Percentiles rank a stretch among this genome's conserved stretches.
Conservation (phyloP, 106 monocot genomes). For the Dioscorea dumetorum region DNA sequence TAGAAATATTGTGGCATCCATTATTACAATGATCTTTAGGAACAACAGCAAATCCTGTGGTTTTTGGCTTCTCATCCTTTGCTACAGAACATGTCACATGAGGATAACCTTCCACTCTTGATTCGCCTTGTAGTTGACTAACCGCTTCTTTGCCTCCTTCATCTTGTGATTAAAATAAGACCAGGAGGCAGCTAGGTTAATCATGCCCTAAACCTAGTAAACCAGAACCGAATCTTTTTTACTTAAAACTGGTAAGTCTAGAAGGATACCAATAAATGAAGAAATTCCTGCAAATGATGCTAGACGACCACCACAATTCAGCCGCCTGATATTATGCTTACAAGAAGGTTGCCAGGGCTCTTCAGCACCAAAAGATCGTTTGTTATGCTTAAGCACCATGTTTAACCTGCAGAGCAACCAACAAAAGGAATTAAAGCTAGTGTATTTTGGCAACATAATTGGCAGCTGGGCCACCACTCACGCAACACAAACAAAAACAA, state of each 20-base stretch:
- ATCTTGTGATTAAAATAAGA: slow-evolving; percentile 12
- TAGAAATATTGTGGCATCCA: not conserved
- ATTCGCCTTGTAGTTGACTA: slow-evolving; percentile 4
- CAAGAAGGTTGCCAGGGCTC: slow-evolving; percentile 8
- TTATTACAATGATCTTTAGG: not conserved
- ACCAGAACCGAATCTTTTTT: not conserved
- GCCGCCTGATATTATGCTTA: slow-evolving; percentile 4
- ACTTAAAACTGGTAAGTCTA: slow-evolving; percentile 7
- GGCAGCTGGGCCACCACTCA: not conserved
- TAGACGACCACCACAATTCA: slow-evolving; percentile 6
- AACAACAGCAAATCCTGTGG: not conserved
- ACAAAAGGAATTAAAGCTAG: not conserved
- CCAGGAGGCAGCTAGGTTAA: not conserved
- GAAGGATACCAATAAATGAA: not conserved
- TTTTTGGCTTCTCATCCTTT: not conserved
- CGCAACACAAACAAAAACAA: not conserved
- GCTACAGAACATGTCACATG: not conserved
- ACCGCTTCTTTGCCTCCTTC: not conserved
- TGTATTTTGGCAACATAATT: not conserved
- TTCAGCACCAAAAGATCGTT: slow-evolving; percentile 13
- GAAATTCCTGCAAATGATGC: slow-evolving; percentile 7
- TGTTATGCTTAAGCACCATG: slow-evolving; percentile 38
- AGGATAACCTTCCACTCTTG: not conserved
- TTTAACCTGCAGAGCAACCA: slow-evolving; percentile 20
- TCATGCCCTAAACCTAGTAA: not conserved